Conservation (phyloP, 768 basidiomycete genomes). For the Phaeolepiota aurea region DNA sequence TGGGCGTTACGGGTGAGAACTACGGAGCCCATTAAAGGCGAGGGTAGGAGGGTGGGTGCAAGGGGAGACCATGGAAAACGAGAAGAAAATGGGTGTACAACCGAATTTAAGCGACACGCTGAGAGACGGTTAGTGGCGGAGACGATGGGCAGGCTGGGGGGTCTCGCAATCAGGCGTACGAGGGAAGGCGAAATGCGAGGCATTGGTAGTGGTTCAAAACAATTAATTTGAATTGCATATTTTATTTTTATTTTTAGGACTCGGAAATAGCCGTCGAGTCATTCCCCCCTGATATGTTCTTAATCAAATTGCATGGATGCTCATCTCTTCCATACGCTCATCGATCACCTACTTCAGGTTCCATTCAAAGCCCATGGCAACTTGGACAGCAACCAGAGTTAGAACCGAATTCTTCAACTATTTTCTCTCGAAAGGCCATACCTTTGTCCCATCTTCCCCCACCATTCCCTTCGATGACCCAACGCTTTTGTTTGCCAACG, state of each 20-base stretch:
- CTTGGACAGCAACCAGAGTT: slow-evolving; percentile 78
- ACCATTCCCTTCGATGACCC: slow-evolving; percentile 98
- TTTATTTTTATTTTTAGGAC: no score
- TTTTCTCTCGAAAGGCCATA: slow-evolving; percentile 74
- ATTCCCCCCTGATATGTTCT: neutral
- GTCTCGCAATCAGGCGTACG: slow-evolving; percentile 24
- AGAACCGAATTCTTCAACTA: slow-evolving; percentile 88
- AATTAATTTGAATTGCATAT: neutral
- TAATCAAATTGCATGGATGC: slow-evolving; percentile 8
- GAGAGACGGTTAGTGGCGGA: slow-evolving; percentile 6
- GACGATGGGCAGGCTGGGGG: slow-evolving; percentile 19
- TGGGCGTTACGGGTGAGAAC: slow-evolving; percentile 56
- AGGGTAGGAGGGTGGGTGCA: slow-evolving; percentile 13
- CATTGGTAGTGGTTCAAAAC: slow-evolving; percentile 17
- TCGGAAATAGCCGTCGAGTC: slow-evolving; percentile 1
- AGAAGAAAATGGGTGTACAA: slow-evolving; percentile 4
- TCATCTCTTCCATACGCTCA: slow-evolving; percentile 15
- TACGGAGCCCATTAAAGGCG: slow-evolving; percentile 30
- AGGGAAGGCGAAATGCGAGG: slow-evolving; percentile 34
- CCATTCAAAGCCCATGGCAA: no score
- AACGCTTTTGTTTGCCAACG: slow-evolving; percentile 95
- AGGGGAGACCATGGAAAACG: no score
- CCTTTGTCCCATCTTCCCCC: slow-evolving; percentile 83
- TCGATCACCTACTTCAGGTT: slow-evolving; percentile 15
- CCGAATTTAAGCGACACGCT: slow-evolving; percentile 3